Evolutionary conservation across 75 land plant species (phyloP).

Genomic region (Pseudotsuga menziesii): DNA sequence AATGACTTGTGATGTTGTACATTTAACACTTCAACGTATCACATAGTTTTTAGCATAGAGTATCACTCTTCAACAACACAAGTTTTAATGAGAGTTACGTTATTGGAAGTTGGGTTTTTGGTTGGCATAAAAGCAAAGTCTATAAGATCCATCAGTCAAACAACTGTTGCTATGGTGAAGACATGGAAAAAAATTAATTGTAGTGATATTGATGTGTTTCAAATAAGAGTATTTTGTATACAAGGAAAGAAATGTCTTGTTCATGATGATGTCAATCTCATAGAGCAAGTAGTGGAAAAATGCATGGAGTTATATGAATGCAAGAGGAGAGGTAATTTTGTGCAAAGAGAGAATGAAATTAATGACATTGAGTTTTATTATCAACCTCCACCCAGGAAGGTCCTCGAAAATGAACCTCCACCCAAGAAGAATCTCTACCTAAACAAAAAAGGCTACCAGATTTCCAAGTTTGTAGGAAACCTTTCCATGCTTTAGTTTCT

Average conservation of each 20-base stretch:
- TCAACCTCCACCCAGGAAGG: slow-evolving; percentile 41
- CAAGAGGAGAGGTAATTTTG: slow-evolving; percentile 41
- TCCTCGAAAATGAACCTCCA: no score
- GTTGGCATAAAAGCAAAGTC: slow-evolving; percentile 29
- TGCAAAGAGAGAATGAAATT: slow-evolving; percentile 34
- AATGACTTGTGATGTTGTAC: no score
- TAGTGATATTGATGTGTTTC: no score
- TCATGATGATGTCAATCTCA: slow-evolving; percentile 27
- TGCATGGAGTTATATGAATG: slow-evolving; percentile 42
- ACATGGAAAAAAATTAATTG: slow-evolving; percentile 28
- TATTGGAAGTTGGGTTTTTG: slow-evolving; percentile 39
- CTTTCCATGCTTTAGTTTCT: no score
- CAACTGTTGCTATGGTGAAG: slow-evolving; percentile 38
- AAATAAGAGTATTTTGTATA: slow-evolving; percentile 30
- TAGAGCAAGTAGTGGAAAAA: slow-evolving; percentile 29
- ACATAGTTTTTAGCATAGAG: slow-evolving; percentile 41
- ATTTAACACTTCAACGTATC: slow-evolving; percentile 27
- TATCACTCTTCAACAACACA: slow-evolving; percentile 28
- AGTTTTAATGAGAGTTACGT: slow-evolving; percentile 35
- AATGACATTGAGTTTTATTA: slow-evolving; percentile 42
- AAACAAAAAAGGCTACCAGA: no score
- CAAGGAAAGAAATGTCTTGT: slow-evolving; percentile 35
- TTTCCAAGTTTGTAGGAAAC: no score
- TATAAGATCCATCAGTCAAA: slow-evolving; percentile 29
- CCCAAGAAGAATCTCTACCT: no score